phyloP scores from a whole-genome alignment of 75 land plant genomes.

The Sequoiadendron giganteum region DNA sequence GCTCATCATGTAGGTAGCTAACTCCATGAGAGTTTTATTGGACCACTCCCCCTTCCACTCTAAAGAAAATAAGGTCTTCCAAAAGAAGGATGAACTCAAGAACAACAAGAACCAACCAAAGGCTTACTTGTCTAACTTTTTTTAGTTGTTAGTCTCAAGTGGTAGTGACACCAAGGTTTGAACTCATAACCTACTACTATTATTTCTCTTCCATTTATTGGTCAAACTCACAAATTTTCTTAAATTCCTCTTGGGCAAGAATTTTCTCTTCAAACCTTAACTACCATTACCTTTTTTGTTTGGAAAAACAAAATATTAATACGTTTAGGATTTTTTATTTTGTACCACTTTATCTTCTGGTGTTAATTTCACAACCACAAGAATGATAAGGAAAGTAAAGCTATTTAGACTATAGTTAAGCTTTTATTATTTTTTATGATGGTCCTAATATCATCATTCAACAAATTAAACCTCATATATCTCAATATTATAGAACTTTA shows the following conservation, averaged over 20 bases:
- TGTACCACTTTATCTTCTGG: neutral
- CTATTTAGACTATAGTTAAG: neutral
- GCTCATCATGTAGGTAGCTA: neutral
- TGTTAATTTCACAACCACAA: neutral
- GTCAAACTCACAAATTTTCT: neutral
- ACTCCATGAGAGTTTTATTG: neutral
- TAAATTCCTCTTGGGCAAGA: neutral
- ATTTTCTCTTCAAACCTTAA: neutral
- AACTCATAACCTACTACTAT: neutral
- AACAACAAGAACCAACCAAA: neutral
- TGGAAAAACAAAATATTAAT: neutral
- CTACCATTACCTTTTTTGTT: neutral
- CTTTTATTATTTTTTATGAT: neutral
- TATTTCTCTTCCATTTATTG: too few relatives aligned
- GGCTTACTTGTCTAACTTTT: neutral
- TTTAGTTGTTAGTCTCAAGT: neutral
- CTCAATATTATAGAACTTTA: conserved; percentile 23
- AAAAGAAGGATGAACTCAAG: neutral
- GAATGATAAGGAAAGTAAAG: neutral
- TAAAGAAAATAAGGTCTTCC: neutral
- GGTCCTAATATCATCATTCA: neutral
- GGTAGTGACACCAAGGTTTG: neutral
- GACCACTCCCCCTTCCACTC: neutral
- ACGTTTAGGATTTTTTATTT: neutral
- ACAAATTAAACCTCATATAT: neutral